Evolutionary conservation across 2,329 filamentous ascomycete species (phyloP), one percentile per base, ranked within the genome.

Genomic region (Acrocalymma vagum): DNA sequence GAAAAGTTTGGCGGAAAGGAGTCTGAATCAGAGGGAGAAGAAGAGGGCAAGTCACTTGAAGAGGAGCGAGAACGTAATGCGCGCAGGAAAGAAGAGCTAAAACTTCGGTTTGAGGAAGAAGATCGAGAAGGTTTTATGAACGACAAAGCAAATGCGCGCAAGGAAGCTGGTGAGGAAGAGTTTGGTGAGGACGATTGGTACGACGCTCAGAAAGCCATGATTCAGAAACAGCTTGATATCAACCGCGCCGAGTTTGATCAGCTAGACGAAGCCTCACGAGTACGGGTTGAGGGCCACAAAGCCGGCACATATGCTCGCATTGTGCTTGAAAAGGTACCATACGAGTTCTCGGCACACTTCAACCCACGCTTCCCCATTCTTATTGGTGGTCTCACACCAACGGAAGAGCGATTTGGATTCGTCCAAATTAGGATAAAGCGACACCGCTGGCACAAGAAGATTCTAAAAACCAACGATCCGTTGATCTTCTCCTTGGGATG

Each of bases 141-240:
- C 62, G 90, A 94, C 71, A 95, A 95, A 64, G 85, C 88, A 18
- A 83, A 86, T 34, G 87, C 87, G 9, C 81, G 87, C 23, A 78
- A 83, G 50, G 87, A 90, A 20, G 86, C 80, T 22, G 79, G 80
- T 3, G 77, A 84, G 5, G 77, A 83, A 43, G 87, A 95, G 63
- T 97, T 95, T 61, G 94, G 92, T 36, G 94, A 99, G 71, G 94
- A 99, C 65, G 90, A 99, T 40, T 99, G 95, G 95, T 99, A 99
- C 67, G 94, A 97, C 64, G 84, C 88, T 18, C 94, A 99, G 67
- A 99, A 99, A 74, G 90, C 94, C 21, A 81, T 88, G 67, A 85
- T 99, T 44, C 89, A 96, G 72, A 96, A 96, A 73, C 94, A 99
- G 70, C 81, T 94, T 50, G 89, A 95, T 62, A 96, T 99, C 82